Evolutionary conservation across 2,329 filamentous ascomycete genomes (phyloP), one percentile per base, ranked within the genome.

Genomic region (Nemania abortiva): DNA sequence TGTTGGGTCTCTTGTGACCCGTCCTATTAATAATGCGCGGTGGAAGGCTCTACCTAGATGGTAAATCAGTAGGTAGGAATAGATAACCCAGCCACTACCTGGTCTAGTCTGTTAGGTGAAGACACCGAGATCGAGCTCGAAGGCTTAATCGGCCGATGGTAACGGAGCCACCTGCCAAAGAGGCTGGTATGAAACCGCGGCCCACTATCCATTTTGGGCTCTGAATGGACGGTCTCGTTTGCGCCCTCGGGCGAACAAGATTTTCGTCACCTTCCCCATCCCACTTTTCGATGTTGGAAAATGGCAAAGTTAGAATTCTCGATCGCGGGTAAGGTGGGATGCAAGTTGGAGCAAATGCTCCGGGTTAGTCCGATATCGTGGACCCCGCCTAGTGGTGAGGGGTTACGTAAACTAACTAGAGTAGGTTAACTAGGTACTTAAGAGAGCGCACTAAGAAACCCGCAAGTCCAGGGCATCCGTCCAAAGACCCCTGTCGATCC

Each of bases 281-380:
- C 27, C 64, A 66, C 52, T 66, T 66, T 62, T 63, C 65, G 52
- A 66, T 66, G 53, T 47, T 45, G 18, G 31, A 39, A 27, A 5
- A 66, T 63, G 52, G 65, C 13, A 42, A 62, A 62, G 45, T 66
- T 18, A 39, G 42, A 56, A 52, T 58, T 47, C 11, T 53, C 54
- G 62, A 58, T 64, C 31, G 15, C 29, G 42, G 31, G 13, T 52
- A n/a, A 49, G 45, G 45, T 49, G 45, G 45, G 37, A 42, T 10
- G 37, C 15, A 2, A 18, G 20, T 20, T 42, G 62, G 62, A 64
- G 53, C 20, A 29, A 27, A 55, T 37, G 27, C 47, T 65, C 63
- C 47, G 55, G 63, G 31, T 18, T 24, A 3, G 6, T 37, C 34
- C 34, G 34, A 2, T 37, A 6, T 37, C 6, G 7, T 37, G 34